Base-by-base conservation (phyloP, 495 filamentous ascomycete species). In the Penicillium lagena region DNA sequence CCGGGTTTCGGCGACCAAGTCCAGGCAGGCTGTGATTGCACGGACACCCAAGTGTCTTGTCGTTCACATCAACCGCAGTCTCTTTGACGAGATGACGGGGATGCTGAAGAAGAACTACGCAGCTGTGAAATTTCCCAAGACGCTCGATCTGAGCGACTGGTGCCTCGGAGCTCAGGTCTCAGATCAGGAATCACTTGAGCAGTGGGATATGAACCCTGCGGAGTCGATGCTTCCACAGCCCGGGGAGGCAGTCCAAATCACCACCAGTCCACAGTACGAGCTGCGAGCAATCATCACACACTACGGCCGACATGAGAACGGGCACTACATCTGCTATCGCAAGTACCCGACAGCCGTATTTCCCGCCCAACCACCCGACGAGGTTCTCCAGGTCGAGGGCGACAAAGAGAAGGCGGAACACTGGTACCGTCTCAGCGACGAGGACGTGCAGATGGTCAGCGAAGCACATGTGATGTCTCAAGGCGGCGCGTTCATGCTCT, bases 401-500 rank as follows among this genome's bases (percentile, higher is more conserved):
- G 64, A 64, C 27, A 55, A 68, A 37, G 64, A 75, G 29, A 66
- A 56, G 37, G 29, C 54, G 1, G 62, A 74, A 32, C 62, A 73
- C 13, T 96, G 90, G 90, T 96, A 86, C 80, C 71, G 83, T 10
- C 67, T 96, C 12, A 95, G 89, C 59, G 90, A 96, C 56, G 85
- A 94, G 36, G 80, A 86, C 43, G 89, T 96, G 8, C 75, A 67
- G 46, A 75, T 77, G 50, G 88, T 89, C 41, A 73, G 75, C 13
- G 90, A 95, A 63, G 69, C 76, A 10, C 73, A 73, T 29, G 90
- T 93, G 0, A 73, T 95, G 41, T 70, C 65, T 2, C 87, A 91
- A 53, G 79, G 82, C n/a, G 89, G 86, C 11, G 91, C 85, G 1
- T 97, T 96, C 55, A 96, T 98, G 91, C 73, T 97, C 8, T 96